Percentiles rank a stretch among this genome's conserved stretches.
Conservation (phyloP, 164 flowering plant genomes). For the Berberis vulgaris region DNA sequence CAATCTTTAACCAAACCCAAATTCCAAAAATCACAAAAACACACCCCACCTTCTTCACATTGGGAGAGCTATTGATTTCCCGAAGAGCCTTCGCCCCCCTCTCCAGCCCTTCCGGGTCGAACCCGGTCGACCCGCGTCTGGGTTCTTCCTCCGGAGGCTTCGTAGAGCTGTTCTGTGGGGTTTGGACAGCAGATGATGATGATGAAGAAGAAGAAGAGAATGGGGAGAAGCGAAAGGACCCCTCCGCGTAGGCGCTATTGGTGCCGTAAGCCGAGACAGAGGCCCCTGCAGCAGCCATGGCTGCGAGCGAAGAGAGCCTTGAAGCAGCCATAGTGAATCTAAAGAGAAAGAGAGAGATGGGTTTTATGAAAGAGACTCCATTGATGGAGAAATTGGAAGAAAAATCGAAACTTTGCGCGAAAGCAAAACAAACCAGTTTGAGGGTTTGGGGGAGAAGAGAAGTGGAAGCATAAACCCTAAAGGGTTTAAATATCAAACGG, state of each 20-base stretch:
- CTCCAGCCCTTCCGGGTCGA: slow-evolving; percentile 63
- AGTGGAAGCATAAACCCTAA: too few species aligned
- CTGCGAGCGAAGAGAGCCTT: slow-evolving; percentile 26
- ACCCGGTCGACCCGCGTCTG: slow-evolving; percentile 30
- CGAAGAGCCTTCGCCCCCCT: slow-evolving; percentile 76
- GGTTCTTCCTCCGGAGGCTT: slow-evolving; percentile 37
- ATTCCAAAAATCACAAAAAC: slow-evolving; percentile 1
- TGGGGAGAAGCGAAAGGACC: slow-evolving; percentile 35
- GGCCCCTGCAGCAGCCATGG: slow-evolving; percentile 28
- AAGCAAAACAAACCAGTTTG: too few species aligned
- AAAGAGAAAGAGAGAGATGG: too few species aligned
- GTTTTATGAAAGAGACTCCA: too few species aligned
- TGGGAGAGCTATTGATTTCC: slow-evolving; percentile 52
- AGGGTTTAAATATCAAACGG: too few species aligned
- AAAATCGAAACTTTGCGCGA: too few species aligned
- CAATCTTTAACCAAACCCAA: not conserved
- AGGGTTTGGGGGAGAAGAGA: too few species aligned
- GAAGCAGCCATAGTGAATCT: slow-evolving; percentile 24
- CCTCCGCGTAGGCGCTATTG: slow-evolving; percentile 33
- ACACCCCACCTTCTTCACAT: slow-evolving; percentile 44
- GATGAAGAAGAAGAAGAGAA: slow-evolving; percentile 27
- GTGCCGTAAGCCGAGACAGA: slow-evolving; percentile 21
- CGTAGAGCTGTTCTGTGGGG: slow-evolving; percentile 13
- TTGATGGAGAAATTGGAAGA: too few species aligned
- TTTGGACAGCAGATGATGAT: slow-evolving; percentile 13